These are phyloP conservation scores for Aspergillus sclerotiicarbonarius DNA, from an alignment of 495 filamentous ascomycete species.

Conservation along the genomic window DNA sequence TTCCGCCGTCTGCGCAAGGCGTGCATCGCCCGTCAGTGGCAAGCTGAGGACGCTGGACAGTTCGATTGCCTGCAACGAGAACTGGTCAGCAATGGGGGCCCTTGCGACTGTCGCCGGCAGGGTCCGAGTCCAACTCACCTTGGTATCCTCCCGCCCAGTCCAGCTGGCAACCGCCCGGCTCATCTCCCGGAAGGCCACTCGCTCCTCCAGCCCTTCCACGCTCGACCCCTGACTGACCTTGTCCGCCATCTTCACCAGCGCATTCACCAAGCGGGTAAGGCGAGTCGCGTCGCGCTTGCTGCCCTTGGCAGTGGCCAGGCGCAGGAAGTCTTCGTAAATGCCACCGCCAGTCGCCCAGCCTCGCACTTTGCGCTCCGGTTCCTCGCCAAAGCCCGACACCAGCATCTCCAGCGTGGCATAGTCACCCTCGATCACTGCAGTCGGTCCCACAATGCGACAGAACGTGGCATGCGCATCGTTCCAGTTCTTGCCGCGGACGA, in stretches of 20 bases:
- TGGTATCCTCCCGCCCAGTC: constrained; percentile 57
- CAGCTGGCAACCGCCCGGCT: constrained; percentile 56
- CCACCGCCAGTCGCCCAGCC: constrained; percentile 75
- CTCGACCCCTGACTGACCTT: constrained; percentile 49
- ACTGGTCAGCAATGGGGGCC: too few relatives aligned
- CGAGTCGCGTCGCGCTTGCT: constrained; percentile 40
- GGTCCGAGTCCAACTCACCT: too few relatives aligned
- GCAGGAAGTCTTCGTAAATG: constrained; percentile 79
- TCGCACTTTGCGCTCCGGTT: constrained; percentile 44
- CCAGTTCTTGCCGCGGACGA: constrained; percentile 72
- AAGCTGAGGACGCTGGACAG: constrained; percentile 57
- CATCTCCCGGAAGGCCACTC: constrained; percentile 72
- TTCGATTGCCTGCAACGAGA: too few relatives aligned
- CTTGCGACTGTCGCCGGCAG: too few relatives aligned
- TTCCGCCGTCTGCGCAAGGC: constrained; percentile 63
- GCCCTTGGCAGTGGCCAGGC: constrained; percentile 46
- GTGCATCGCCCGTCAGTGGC: constrained; percentile 69
- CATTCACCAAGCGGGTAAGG: constrained; percentile 58
- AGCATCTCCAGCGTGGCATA: constrained; percentile 61
- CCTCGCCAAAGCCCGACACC: constrained; percentile 63
- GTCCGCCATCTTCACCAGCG: constrained; percentile 61
- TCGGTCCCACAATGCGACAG: constrained; percentile 70
- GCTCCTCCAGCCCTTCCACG: constrained; percentile 70
- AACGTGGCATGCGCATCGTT: constrained; percentile 83
- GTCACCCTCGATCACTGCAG: constrained; percentile 74